Evolutionary conservation across 148 eudicot genomes (phyloP).

Genomic region (Dysphania ambrosioides): DNA sequence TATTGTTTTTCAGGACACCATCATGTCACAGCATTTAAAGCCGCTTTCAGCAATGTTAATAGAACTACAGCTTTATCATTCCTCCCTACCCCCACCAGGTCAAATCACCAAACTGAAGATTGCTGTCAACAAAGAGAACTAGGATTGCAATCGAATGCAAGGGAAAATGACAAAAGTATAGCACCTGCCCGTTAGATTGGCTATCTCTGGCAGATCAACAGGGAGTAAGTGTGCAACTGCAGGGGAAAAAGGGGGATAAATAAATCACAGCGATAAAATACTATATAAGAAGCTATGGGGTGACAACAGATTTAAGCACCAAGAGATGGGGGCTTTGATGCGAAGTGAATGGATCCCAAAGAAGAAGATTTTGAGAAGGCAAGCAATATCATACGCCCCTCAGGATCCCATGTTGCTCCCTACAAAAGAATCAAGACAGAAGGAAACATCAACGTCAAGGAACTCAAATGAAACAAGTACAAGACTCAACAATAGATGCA

Average conservation of each 20-base stretch:
- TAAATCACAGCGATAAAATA: not conserved
- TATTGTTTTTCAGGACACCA: not conserved
- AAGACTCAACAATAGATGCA: not conserved
- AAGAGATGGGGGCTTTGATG: conserved; percentile 94
- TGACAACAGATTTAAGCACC: conserved; percentile 38
- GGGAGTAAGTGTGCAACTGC: conserved; percentile 95
- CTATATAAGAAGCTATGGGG: not conserved
- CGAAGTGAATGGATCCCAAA: conserved; percentile 89
- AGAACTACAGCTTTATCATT: not conserved
- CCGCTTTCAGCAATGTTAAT: not conserved
- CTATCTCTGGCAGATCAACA: conserved; percentile 80
- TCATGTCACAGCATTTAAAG: not conserved
- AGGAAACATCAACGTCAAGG: not conserved
- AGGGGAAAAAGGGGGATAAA: not conserved
- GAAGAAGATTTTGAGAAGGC: conserved; percentile 77
- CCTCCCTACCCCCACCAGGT: not conserved
- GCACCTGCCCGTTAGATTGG: conserved; percentile 71
- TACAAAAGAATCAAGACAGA: conserved; percentile 20
- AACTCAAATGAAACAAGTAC: not conserved
- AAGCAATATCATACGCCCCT: conserved; percentile 83
- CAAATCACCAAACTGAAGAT: not conserved
- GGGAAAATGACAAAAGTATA: not conserved
- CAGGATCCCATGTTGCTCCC: conserved; percentile 99
- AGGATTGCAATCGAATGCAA: not conserved
- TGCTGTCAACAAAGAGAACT: not conserved